Conservation (phyloP, 805 yeast species). For the Teunomyces pallodes region DNA sequence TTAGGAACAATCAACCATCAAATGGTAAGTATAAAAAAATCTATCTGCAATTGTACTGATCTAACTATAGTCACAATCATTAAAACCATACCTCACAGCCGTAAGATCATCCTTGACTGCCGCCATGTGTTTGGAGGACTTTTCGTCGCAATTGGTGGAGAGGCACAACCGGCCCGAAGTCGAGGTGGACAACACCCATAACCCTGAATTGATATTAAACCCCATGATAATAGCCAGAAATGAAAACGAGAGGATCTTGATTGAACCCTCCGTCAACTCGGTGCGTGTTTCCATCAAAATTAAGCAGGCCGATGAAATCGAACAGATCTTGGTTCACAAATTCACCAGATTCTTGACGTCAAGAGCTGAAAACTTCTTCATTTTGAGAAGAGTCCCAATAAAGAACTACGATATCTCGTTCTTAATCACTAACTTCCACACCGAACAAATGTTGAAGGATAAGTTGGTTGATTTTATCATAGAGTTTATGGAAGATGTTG, state of each 20-base stretch:
- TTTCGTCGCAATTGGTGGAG: conserved; percentile 92
- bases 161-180: conserved; percentile 97
- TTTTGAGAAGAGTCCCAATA: conserved; percentile 87
- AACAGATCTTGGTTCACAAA: conserved; percentile 88
- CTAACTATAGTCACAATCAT: conserved; percentile 79
- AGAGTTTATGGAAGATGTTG: conserved; percentile 99
- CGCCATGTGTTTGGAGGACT: conserved; percentile 87
- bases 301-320: conserved; percentile 97
- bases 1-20: background rate
- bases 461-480: conserved; percentile 95
- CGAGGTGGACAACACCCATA: conserved; percentile 68
- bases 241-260: conserved; percentile 87
- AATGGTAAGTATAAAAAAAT: background rate
- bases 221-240: conserved; percentile 90
- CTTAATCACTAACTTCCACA: conserved; percentile 88
- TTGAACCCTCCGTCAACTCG: conserved; percentile 92
- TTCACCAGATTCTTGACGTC: conserved; percentile 91
- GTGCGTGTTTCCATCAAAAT: conserved; percentile 88
- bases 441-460: conserved; percentile 92
- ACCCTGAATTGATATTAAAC: conserved; percentile 81
- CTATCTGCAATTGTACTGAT: background rate
- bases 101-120: conserved; percentile 93
- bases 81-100: conserved; percentile 90
- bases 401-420: conserved; percentile 92
- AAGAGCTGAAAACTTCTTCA: conserved; percentile 92